Conservation (phyloP, 805 yeast genomes). For the Starmerella apis region DNA sequence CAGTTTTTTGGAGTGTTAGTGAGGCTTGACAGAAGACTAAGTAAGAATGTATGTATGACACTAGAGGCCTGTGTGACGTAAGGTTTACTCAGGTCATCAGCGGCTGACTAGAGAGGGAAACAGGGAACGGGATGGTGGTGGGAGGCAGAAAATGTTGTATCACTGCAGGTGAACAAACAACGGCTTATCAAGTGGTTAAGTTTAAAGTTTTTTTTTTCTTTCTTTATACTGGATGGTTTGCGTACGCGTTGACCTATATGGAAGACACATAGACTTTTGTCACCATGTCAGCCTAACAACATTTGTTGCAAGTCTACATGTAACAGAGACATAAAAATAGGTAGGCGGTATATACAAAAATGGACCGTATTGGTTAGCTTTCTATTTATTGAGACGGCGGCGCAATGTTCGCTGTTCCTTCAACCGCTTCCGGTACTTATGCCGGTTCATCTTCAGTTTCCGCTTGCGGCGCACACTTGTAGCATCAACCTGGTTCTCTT, state of each 20-base stretch:
- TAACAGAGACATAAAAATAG: too few relatives aligned
- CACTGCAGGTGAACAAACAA: too few relatives aligned
- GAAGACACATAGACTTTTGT: too few relatives aligned
- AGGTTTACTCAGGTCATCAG: background rate
- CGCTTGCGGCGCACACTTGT: conserved; percentile 44
- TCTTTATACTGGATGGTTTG: too few relatives aligned
- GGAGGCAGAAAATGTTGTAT: too few relatives aligned
- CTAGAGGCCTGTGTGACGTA: conserved; percentile 1
- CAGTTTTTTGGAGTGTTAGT: background rate
- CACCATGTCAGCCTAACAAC: too few relatives aligned
- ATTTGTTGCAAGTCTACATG: too few relatives aligned
- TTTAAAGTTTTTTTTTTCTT: too few relatives aligned
- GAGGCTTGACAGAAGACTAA: conserved; percentile 1
- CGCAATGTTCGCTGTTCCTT: conserved; percentile 59
- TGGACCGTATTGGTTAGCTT: too few relatives aligned
- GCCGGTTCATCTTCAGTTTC: conserved; percentile 93
- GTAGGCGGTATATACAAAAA: conserved; percentile 8
- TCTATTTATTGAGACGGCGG: conserved; percentile 27
- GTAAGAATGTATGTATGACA: background rate
- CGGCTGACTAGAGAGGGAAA: background rate
- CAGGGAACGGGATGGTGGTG: too few relatives aligned
- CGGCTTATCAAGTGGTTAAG: too few relatives aligned
- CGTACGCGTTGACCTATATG: too few relatives aligned
- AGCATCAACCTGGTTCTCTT: conserved; percentile 23
- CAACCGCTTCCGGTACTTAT: conserved; percentile 94